phyloP scores from a whole-genome alignment of 768 basidiomycete species.

The Mycena belliarum region DNA sequence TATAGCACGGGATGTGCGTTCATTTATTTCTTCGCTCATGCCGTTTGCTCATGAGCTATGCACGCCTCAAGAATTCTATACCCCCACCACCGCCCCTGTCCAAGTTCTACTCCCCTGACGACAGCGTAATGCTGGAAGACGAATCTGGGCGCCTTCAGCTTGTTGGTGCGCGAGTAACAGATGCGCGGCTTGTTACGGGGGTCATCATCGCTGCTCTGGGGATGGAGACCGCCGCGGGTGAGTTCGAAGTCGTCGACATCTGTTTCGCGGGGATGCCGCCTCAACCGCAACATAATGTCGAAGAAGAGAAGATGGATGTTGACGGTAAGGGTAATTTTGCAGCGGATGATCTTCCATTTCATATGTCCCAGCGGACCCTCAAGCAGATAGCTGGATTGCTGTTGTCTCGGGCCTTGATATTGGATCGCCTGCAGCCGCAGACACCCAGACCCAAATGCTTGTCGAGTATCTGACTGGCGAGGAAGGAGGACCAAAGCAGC shows the following conservation, averaged over 20 bases:
- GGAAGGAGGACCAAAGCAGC: constrained; percentile 67
- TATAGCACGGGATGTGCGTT: constrained; percentile 85
- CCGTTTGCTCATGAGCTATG: constrained; percentile 4
- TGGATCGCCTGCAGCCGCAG: constrained; percentile 59
- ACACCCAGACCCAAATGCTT: constrained; percentile 82
- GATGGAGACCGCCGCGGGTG: constrained; percentile 84
- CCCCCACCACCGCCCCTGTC: constrained; percentile 74
- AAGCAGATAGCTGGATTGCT: constrained; percentile 77
- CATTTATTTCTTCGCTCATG: background rate
- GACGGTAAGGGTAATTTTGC: constrained; percentile 47
- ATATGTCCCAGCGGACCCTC: constrained; percentile 7
- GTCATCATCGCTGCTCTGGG: constrained; percentile 90
- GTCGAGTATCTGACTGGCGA: constrained; percentile 89
- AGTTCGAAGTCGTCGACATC: constrained; percentile 91
- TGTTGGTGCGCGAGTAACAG: constrained; percentile 70
- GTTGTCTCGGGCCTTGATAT: constrained; percentile 84
- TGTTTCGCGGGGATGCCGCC: constrained; percentile 85
- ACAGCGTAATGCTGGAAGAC: constrained; percentile 90
- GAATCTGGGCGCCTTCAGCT: constrained; percentile 91
- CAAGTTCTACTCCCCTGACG: constrained; percentile 78
- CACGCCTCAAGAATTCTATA: constrained; percentile 75
- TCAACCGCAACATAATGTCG: constrained; percentile 40
- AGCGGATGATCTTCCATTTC: background rate
- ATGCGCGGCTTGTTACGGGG: constrained; percentile 79
- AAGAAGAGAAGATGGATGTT: constrained; percentile 58